Base-by-base conservation (phyloP, 331 rosid genomes). In the Stylosanthes scabra region DNA sequence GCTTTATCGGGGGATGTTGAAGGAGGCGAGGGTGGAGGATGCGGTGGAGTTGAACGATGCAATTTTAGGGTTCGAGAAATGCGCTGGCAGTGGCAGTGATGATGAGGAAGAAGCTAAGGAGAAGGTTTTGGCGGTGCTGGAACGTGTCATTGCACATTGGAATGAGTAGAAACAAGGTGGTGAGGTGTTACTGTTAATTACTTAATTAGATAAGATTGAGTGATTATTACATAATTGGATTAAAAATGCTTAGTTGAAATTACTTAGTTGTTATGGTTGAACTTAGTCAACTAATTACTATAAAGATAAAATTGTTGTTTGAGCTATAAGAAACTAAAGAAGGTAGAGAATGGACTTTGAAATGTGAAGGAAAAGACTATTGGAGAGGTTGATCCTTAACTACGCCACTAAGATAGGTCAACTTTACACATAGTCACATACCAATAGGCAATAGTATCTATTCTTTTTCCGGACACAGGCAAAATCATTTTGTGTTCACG, bases 21-120 rank as follows among this genome's bases (percentile, higher is more conserved):
- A 78, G 74, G 89, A 87, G 59, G 92, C 96, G 1, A 81, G 88
- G 82, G 72, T 90, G 28, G 14, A 29, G 31, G 88, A 87, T 47
- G 92, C 96, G 1, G 3, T 76, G 80, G 82, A 82, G 61, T 68
- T 90, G 39, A 78, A 81, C 37, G 71, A 75, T 63, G 81, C 83
- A 39, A 16, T 70, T 76, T 76, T 83, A 54, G 74, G 56, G 34
- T 62, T 68, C 28, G 45, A 63, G 37, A 59, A 31, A 31, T 31
- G 45, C 54, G 1, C 14, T 11, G 16, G 55, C 54, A 1, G 54
- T 11, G 16, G 55, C 16, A 15, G 57, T 59, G 78, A 12, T 51
- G 25, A n/a, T 40, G 12, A 11, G 25, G 82, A 68, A 8, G 66
- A 28, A 59, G 28, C 8, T 31, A 31, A 31, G 77, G 68, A 37